These are phyloP conservation scores for Cydonia oblonga DNA, from an alignment of 331 rosid species.

Conservation along the genomic window DNA sequence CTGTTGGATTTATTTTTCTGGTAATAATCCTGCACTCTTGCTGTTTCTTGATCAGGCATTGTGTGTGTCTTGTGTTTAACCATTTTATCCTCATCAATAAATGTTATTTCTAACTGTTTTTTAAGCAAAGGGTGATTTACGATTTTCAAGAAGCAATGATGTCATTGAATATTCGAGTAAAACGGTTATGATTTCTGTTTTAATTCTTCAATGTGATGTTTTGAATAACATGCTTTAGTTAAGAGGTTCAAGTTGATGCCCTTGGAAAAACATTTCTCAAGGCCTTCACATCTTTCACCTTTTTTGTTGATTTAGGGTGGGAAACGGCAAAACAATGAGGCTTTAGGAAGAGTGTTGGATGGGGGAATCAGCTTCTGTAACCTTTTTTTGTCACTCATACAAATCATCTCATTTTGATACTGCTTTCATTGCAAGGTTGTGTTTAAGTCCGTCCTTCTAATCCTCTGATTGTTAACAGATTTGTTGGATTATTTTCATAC, in stretches of 20 bases:
- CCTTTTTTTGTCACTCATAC: not conserved
- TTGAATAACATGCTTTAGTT: not conserved
- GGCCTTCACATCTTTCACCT: not conserved
- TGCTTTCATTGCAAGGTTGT: not conserved
- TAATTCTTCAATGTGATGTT: not conserved
- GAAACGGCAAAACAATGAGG: not conserved
- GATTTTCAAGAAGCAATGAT: not conserved
- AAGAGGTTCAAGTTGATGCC: not conserved
- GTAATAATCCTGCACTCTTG: conserved; percentile 23
- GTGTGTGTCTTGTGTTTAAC: not conserved
- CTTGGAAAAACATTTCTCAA: not conserved
- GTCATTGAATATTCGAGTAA: not conserved
- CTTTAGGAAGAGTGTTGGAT: not conserved
- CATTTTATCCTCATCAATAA: not conserved
- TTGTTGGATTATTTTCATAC: not conserved
- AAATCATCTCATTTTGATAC: not conserved
- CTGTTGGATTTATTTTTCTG: conserved; percentile 54
- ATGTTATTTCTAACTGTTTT: not conserved
- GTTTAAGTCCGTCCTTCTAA: not conserved
- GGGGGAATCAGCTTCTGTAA: not conserved
- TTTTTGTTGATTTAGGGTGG: not conserved
- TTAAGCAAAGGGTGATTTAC: not conserved
- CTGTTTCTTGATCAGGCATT: not conserved
- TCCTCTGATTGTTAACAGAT: not conserved
- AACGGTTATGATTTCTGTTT: not conserved